Base-by-base conservation (phyloP, 768 basidiomycete genomes). In the Russula emetica region DNA sequence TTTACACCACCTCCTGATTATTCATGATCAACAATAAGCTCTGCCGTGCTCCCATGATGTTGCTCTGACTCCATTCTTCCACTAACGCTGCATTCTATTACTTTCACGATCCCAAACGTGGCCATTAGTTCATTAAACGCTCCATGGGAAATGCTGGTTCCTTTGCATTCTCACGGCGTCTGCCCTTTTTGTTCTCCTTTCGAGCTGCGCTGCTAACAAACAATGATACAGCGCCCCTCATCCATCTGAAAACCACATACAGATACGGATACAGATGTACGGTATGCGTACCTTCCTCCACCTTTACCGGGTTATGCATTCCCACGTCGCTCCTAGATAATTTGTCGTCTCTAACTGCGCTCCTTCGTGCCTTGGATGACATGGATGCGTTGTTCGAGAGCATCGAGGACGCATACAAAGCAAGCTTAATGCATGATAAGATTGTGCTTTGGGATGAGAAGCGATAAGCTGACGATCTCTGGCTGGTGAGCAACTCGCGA, bases 261-360 rank as follows among this genome's bases (percentile, higher is more conserved):
- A 98, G 71, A 78, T 98, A 30, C 90, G 97, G n/a, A 93, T 98
- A 64, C 96, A 98, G 83, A 98, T 98, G 96, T 97, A 98, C 69
- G 94, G 94, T 98, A 70, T 66, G 94, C 80, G 30, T 20, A 40
- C 42, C n/a, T 5, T n/a, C 24, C 22, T 34, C 28, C 63, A 20
- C 32, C 28, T 32, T 42, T 52, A 60, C 26, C 14, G 30, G 10
- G 40, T 50, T 34, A 13, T 24, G 34, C n/a, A 2, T 51, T 16
- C 38, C 42, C 34, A 36, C 38, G 18, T 30, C 13, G 2, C 53
- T 45, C 45, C 24, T 71, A 97, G 96, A 98, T 72, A 82, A 85
- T 42, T 78, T 90, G n/a, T 96, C 94, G 4, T 92, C 96, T 0
- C 76, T 95, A 18, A 82, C 85, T 16, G 90, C 93, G 1, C 82